A percentile compares a stretch with the other conserved stretches of the same genome.
phyloP scores from a whole-genome alignment of 768 basidiomycete genomes.

The Strobilomyces dryophilus region DNA sequence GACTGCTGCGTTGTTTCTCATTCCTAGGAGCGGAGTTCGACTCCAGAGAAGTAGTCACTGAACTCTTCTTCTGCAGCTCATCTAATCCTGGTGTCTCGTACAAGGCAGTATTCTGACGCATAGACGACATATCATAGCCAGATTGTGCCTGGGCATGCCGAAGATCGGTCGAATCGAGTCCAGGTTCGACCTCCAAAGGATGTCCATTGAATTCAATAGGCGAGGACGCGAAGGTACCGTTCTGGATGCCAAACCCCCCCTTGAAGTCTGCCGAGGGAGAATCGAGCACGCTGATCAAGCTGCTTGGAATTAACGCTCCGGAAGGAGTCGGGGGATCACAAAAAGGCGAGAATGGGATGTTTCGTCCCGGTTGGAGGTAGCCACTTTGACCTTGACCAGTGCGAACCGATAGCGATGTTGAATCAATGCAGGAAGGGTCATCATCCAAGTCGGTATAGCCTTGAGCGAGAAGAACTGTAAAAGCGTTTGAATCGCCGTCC shows the following conservation, averaged over 20 bases:
- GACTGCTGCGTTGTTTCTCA: conserved; percentile 56
- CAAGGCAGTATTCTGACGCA: conserved; percentile 28
- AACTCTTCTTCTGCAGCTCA: conserved; percentile 12
- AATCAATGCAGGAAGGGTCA: conserved; percentile 31
- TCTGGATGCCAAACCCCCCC: conserved; percentile 14
- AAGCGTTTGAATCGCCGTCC: conserved; percentile 9
- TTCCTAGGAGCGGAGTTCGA: conserved; percentile 45
- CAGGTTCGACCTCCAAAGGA: conserved; percentile 26
- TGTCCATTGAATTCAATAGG: conserved; percentile 38
- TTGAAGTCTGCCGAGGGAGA: conserved; percentile 59
- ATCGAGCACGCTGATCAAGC: conserved; percentile 42
- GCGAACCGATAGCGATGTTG: conserved; percentile 10
- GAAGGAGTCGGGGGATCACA: conserved; percentile 38
- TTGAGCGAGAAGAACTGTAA: conserved; percentile 29
- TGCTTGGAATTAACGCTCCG: conserved; percentile 51
- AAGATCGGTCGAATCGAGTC: conserved; percentile 48
- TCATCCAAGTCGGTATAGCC: conserved; percentile 42
- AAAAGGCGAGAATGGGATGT: conserved; percentile 52
- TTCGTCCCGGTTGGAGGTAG: conserved; percentile 15
- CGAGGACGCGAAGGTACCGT: conserved; percentile 34
- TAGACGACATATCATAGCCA: conserved; percentile 19
- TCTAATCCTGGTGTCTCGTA: conserved; percentile 30
- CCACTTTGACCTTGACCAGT: conserved; percentile 11
- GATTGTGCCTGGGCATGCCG: conserved; percentile 21
- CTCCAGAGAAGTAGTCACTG: conserved; percentile 36